Base-by-base conservation (phyloP, 805 yeast genomes). In the Yarrowia divulgata region DNA sequence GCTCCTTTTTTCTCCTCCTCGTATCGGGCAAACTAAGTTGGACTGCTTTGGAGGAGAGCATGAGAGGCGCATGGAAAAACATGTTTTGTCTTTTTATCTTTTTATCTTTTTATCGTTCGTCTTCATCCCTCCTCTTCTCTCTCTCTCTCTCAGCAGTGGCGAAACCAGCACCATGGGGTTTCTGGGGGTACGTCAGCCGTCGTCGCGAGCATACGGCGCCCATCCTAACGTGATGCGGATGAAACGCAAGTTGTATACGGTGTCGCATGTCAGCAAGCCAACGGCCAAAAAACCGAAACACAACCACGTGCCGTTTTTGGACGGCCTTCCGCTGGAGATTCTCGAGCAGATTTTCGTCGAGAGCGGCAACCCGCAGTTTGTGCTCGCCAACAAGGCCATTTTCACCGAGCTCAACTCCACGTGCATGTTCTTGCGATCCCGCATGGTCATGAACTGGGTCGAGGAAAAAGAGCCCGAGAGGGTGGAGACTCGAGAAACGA, bases 321-420 rank as follows among this genome's bases (percentile, higher is more conserved):
- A 57, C 23, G 49, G 32, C 2, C 49, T 57, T 40, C 64, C 64
- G 8, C 14, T 42, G 37, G 64, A 57, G 64, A 42, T 57, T 16
- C 12, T 57, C 39, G 64, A 57, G 49, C 40, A 57, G 37, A 42
- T 57, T 32, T 57, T 57, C 12, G 49, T 57, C 29, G 40, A 42
- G 23, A 29, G 40, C 1, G 49, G 7, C 7, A 42, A 42, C 23
- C 64, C 49, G n/a, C 43, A 52, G 10, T 57, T 57, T 42, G 49
- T 57, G 49, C 49, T 57, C n/a, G 32, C 49, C 29, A 42, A 32
- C 49, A n/a, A 10, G 40, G 8, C 48, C n/a, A 42, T 57, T 10
- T 57, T 42, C 13, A 13, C 7, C 2, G 9, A 32, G 23, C 49
- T 57, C 29, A 32, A 43, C 39, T 42, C 49, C 39, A 34, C 37